Evolutionary conservation across 768 basidiomycete genomes (phyloP), one percentile per base, ranked within the genome.

Genomic region (Dentipellis sp.): DNA sequence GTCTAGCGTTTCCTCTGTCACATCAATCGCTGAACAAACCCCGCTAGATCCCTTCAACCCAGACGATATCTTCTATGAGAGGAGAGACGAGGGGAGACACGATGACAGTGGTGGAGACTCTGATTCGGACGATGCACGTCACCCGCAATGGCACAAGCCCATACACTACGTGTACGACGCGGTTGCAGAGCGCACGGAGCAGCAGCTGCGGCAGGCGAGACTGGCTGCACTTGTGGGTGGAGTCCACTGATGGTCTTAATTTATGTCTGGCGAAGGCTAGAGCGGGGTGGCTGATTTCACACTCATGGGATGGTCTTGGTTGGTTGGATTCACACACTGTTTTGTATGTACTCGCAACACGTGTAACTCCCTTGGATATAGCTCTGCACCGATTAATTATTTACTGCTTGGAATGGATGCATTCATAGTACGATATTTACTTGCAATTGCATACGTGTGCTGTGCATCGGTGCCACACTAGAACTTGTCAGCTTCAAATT

Each of bases 81-180:
- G 75, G 48, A 62, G 62, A 10, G 71, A 71, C 56, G 68, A 65
- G 53, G 68, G 61, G 57, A 58, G 42, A 54, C 40, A 58, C 49
- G 52, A 61, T 50, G 67, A 69, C 21, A 54, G 67, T 11, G 78
- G 49, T 35, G 29, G 29, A 29, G 61, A 82, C 45, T 79, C 77
- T 23, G 83, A 83, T 50, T 74, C 75, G 10, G 82, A 82, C 21
- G 78, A 79, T 29, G 69, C 68, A 12, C 66, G 62, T 14, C 71
- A 68, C 63, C 68, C 68, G 39, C 67, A 63, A 29, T 64, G 63
- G 59, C 78, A 77, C 50, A 76, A 70, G 17, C 79, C 82, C 2
- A 75, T 82, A 22, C 79, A 79, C 12, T 94, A 86, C 69, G 91
- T 88, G n/a, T 97, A 97, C 67, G 93, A 97, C 66, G 93, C 93